These are phyloP conservation scores for Aeminium ludgeri DNA, from an alignment of 495 filamentous ascomycete species.

Conservation along the genomic window DNA sequence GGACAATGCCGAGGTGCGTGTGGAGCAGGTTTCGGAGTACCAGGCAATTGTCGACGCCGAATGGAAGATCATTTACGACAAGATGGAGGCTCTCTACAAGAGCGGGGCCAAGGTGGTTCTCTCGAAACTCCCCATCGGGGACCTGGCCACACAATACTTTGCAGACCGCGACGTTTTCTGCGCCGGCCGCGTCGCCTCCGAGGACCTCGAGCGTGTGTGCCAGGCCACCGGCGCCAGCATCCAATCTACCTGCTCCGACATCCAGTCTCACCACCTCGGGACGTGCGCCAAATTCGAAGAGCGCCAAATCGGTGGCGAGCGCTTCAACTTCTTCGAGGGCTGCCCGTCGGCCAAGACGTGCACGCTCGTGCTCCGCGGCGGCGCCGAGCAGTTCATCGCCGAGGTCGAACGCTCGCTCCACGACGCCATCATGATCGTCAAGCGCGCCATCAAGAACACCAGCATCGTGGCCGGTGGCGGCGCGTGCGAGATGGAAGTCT, in stretches of 20 bases:
- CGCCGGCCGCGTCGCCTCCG: constrained; percentile 78
- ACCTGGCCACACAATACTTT: constrained; percentile 93
- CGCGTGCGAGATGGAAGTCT: constrained; percentile 92
- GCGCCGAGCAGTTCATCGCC: constrained; percentile 96
- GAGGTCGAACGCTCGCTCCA: constrained; percentile 94
- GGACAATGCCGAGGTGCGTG: constrained; percentile 94
- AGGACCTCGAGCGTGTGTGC: constrained; percentile 90
- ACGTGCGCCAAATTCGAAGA: constrained; percentile 86
- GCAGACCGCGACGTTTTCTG: constrained; percentile 98
- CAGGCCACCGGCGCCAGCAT: constrained; percentile 83
- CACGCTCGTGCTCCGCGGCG: constrained; percentile 85
- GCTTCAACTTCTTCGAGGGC: constrained; percentile 94
- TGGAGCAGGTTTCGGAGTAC: constrained; percentile 97
- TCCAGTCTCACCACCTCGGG: constrained; percentile 73
- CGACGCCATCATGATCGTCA: constrained; percentile 99
- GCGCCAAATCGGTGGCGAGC: constrained; percentile 90
- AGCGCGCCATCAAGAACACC: constrained; percentile 84
- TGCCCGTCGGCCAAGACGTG: constrained; percentile 93
- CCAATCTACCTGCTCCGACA: constrained; percentile 94
- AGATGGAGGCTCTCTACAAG: constrained; percentile 81
- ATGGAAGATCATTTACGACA: constrained; percentile 99
- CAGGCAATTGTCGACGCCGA: constrained; percentile 98
- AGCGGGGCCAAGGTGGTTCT: constrained; percentile 94
- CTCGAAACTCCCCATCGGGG: constrained; percentile 92
- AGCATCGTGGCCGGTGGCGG: constrained; percentile 91